These are phyloP conservation scores for Solanum pinnatisectum DNA, from an alignment of 257 asterid genomes.

Conservation along the genomic window DNA sequence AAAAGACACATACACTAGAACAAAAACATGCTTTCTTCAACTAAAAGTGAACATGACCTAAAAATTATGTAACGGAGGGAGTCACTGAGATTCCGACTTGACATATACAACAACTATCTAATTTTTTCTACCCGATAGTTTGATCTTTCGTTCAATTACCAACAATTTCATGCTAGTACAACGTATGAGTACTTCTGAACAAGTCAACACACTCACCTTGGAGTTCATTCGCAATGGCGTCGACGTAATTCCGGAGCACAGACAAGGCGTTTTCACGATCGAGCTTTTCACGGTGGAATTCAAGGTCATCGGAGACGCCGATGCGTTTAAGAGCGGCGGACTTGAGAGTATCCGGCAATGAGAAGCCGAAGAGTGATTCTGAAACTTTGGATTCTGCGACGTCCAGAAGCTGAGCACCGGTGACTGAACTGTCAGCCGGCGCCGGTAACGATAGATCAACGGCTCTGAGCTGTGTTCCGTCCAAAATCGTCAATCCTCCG, in stretches of 20 bases:
- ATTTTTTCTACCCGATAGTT: neutral
- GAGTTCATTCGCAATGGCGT: slow-evolving; percentile 37
- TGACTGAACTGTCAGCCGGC: slow-evolving; percentile 5
- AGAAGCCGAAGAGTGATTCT: slow-evolving; percentile 25
- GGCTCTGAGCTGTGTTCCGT: slow-evolving; percentile 36
- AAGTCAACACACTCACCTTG: slow-evolving; percentile 36
- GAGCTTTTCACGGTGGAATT: slow-evolving; percentile 21
- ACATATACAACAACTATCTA: neutral
- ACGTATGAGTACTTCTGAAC: neutral
- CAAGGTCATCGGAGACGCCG: slow-evolving; percentile 16
- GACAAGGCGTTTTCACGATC: slow-evolving; percentile 28
- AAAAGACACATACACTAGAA: too few species aligned
- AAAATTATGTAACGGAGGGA: neutral
- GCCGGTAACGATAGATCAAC: slow-evolving; percentile 26
- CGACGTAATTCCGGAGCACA: slow-evolving; percentile 23
- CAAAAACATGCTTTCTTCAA: neutral
- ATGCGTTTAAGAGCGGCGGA: slow-evolving; percentile 29
- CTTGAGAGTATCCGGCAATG: slow-evolving; percentile 31
- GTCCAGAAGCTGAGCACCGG: slow-evolving; percentile 32
- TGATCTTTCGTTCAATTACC: neutral
- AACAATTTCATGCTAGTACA: neutral
- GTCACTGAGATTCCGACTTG: neutral
- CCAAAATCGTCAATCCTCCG: slow-evolving; percentile 37
- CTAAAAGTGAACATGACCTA: neutral
- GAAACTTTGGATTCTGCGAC: slow-evolving; percentile 39